Evolutionary conservation across 352 stramenopile species (phyloP), one percentile per base, ranked within the genome.

Genomic region (Phytopythium vexans): DNA sequence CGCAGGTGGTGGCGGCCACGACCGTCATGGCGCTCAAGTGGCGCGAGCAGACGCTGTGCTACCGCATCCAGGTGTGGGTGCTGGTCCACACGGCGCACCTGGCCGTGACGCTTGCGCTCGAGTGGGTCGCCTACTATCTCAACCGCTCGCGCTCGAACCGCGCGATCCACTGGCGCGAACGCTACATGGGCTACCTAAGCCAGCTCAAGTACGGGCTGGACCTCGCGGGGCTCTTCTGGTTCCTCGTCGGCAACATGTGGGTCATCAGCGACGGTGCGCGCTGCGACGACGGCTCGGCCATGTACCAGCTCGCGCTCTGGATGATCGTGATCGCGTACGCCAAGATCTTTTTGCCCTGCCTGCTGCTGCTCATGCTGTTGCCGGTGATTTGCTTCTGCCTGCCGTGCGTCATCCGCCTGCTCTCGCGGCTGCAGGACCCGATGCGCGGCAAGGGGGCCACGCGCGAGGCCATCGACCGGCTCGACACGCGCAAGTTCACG

Each of bases 341-440:
- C 57, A 96, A 97, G 72, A 94, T 98, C 60, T 97, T 96, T 37
- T 48, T 97, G 59, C 92, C 92, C 1, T 98, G 92, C 48, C 78
- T 97, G 49, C 50, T 97, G 62, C 72, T 96, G 49, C 60, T 97
- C 43, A 72, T 90, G 48, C 70, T 97, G 52, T 68, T 98, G 50
- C 92, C 92, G 7, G 81, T 98, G 37, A 79, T 97, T 32, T 98
- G 92, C 74, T 98, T 97, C 69, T 98, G 92, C 67, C 72, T 97
- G 32, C 90, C 92, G 3, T 97, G 89, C 60, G 74, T 98, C 40
- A 97, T 97, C 55, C 89, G 89, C 38, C 61, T 98, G 15, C 71
- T 98, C n/a, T 93, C 77, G 37, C 72, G 87, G 15, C 66, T 97
- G 54, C 85, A 97, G 55, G 89, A 97, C 44, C 86, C 86, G 0